These are phyloP conservation scores for Geotrichum australiense DNA, from an alignment of 1,139 yeast genomes.

Conservation along the genomic window DNA sequence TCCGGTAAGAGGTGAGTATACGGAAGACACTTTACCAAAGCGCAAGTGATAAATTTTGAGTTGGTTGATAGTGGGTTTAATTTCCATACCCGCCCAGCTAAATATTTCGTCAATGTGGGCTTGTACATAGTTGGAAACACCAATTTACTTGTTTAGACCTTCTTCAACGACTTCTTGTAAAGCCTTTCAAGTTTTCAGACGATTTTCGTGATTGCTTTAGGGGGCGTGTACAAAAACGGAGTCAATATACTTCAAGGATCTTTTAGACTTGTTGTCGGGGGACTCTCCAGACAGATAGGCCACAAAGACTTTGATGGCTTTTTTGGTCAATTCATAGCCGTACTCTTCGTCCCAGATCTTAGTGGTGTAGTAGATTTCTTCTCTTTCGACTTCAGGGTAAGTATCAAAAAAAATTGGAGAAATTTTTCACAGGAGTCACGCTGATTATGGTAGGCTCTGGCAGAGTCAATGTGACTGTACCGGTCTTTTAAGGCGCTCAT, in stretches of 20 bases:
- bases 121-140: constrained; percentile 67
- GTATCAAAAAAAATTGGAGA: constrained; percentile 38
- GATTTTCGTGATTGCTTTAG: constrained; percentile 15
- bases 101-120: constrained; percentile 47
- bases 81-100: constrained; percentile 37
- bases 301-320: constrained; percentile 46
- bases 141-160: constrained; percentile 59
- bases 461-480: constrained; percentile 65
- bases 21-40: constrained; percentile 58
- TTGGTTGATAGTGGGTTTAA: constrained; percentile 65
- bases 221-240: constrained; percentile 39
- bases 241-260: constrained; percentile 42
- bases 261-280: constrained; percentile 25
- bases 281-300: constrained; percentile 21
- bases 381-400: constrained; percentile 25
- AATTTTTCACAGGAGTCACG: constrained; percentile 47
- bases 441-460: constrained; percentile 53
- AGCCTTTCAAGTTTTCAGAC: constrained; percentile 41
- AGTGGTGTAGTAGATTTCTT: constrained; percentile 65
- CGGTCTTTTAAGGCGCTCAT: constrained; percentile 52
- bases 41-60: constrained; percentile 70
- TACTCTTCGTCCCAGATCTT: constrained; percentile 55
- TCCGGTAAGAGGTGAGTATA: constrained; percentile 61
- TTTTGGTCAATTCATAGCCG: constrained; percentile 50
- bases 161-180: constrained; percentile 28